These are phyloP conservation scores for Gossypium trilobum DNA, from an alignment of 441 rosid species.

Conservation along the genomic window DNA sequence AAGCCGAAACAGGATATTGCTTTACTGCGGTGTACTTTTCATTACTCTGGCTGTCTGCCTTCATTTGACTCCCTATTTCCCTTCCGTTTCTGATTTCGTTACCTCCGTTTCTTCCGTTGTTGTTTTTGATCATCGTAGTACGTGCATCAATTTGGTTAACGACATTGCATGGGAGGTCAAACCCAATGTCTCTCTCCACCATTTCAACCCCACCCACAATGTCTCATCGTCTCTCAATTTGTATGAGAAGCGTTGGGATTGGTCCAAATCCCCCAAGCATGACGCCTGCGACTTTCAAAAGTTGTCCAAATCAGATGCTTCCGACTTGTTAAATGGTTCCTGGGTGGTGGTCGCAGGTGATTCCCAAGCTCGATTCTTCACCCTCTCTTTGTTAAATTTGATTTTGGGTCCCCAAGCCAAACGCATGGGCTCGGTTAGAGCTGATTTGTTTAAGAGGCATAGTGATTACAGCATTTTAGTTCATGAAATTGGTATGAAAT, in stretches of 20 bases:
- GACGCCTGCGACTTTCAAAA: neutral
- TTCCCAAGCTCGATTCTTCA: neutral
- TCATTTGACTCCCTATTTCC: neutral
- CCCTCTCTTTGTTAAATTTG: neutral
- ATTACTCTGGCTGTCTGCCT: neutral
- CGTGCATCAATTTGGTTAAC: neutral
- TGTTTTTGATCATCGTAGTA: neutral
- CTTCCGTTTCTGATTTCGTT: neutral
- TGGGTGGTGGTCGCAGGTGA: neutral
- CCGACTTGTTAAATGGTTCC: neutral
- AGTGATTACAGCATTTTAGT: neutral
- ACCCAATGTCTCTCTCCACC: neutral
- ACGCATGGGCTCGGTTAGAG: neutral
- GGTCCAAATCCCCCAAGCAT: neutral
- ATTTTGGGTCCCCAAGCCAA: neutral
- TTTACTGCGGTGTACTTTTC: neutral
- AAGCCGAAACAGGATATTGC: neutral
- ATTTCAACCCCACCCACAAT: neutral
- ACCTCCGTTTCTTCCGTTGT: neutral
- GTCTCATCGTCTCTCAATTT: neutral
- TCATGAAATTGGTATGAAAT: neutral
- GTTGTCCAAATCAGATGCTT: neutral
- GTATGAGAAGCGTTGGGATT: neutral
- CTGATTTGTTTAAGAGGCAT: neutral
- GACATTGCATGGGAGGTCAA: neutral